Conservation (phyloP, 306 rosid genomes). For the Dalbergia cochinchinensis region DNA sequence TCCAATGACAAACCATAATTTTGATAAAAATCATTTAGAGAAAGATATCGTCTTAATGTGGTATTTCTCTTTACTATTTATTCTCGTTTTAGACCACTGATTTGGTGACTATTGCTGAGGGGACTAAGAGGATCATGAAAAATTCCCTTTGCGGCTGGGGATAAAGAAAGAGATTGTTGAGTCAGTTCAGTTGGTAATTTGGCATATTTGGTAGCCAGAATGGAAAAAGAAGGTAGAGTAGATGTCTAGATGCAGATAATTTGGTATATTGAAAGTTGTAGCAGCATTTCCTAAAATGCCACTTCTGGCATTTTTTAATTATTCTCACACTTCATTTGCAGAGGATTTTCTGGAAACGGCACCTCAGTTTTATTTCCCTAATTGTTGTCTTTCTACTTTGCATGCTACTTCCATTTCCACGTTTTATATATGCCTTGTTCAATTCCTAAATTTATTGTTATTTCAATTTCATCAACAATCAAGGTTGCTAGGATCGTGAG, state of each 20-base stretch:
- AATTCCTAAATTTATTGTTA: not conserved
- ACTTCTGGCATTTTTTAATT: not conserved
- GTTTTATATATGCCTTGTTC: not conserved
- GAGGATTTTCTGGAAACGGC: not conserved
- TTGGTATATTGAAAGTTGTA: conserved; percentile 30
- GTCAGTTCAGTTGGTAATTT: not conserved
- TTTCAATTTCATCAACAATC: not conserved
- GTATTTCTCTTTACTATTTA: conserved; percentile 3
- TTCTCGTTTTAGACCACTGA: too few species aligned
- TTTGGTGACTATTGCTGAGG: not conserved
- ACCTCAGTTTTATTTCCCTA: not conserved
- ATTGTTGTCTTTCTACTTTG: not conserved
- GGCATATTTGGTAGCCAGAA: not conserved
- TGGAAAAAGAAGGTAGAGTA: conserved; percentile 12
- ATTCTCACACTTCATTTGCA: not conserved
- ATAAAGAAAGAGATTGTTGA: not conserved
- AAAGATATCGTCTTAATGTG: not conserved
- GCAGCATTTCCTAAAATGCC: conserved; percentile 36
- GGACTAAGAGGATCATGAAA: not conserved
- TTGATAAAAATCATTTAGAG: not conserved
- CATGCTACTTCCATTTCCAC: not conserved
- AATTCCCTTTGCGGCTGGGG: conserved; percentile 11
- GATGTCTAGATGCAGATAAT: conserved; percentile 32
- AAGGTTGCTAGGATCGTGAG: too few species aligned
- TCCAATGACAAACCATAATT: conserved; percentile 8